These are phyloP conservation scores for Mycena pura DNA, from an alignment of 768 basidiomycete species.

Conservation along the genomic window DNA sequence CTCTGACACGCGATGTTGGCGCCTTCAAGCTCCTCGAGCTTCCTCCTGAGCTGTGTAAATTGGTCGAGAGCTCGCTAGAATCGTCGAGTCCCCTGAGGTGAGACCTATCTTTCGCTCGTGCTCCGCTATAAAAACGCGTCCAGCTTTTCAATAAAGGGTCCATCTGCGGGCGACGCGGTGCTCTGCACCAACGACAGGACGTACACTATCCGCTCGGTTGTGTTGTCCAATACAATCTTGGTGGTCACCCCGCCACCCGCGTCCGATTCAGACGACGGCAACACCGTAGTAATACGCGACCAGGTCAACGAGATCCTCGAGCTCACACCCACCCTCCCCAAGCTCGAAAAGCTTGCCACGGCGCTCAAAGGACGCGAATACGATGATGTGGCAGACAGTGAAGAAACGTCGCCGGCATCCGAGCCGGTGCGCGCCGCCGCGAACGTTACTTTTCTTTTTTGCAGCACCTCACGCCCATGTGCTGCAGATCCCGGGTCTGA, in stretches of 20 bases:
- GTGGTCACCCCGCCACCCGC: conserved; percentile 61
- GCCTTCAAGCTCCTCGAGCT: conserved; percentile 78
- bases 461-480: neutral
- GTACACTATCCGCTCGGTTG: conserved; percentile 84
- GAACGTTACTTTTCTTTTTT: neutral
- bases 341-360: conserved; percentile 66
- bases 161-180: conserved; percentile 84
- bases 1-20: conserved; percentile 53
- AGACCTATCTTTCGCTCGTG: conserved; percentile 8
- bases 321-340: conserved; percentile 77
- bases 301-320: conserved; percentile 87
- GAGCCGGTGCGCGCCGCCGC: conserved; percentile 27
- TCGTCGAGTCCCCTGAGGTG: conserved; percentile 40
- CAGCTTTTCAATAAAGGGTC: conserved; percentile 83
- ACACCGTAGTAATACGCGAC: conserved; percentile 74
- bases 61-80: conserved; percentile 61
- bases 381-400: conserved; percentile 67
- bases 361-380: conserved; percentile 74
- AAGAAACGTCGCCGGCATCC: conserved; percentile 24
- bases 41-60: conserved; percentile 66
- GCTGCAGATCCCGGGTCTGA: conserved; percentile 37
- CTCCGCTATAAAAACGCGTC: conserved; percentile 22
- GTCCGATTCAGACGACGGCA: conserved; percentile 44
- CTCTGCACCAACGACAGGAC: conserved; percentile 85
- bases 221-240: conserved; percentile 86